phyloP scores from a whole-genome alignment of 805 yeast species.

The Ogataea ramenticola region DNA sequence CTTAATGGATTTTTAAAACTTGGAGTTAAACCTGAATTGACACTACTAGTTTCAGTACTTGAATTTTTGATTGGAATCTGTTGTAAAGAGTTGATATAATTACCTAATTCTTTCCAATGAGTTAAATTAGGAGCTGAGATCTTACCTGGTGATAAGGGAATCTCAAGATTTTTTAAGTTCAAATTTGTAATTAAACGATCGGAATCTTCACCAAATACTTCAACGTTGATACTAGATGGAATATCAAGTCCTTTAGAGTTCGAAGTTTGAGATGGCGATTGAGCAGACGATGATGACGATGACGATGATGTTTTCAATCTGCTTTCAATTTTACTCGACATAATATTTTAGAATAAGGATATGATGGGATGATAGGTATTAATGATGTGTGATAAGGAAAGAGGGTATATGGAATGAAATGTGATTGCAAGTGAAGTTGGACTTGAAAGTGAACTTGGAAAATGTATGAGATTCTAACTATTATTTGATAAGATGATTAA shows the following conservation, averaged over 20 bases:
- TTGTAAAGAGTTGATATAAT: slow-evolving; percentile 24
- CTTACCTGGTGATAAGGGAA: slow-evolving; percentile 3
- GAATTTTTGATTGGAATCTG: slow-evolving; percentile 5
- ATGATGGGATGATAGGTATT: neutral
- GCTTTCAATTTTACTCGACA: slow-evolving; percentile 5
- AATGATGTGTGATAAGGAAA: neutral
- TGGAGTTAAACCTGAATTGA: neutral
- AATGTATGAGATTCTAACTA: no score
- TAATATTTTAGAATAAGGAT: slow-evolving; percentile 1
- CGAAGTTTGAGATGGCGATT: slow-evolving; percentile 3
- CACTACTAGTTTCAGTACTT: neutral
- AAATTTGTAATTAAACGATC: slow-evolving; percentile 14
- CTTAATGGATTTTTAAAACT: slow-evolving; percentile 27
- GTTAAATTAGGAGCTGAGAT: slow-evolving; percentile 12
- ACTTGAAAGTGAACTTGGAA: no score
- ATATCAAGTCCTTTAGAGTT: slow-evolving; percentile 4
- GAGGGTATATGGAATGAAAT: neutral
- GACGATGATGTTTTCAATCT: neutral
- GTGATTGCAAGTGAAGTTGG: no score
- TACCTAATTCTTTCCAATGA: slow-evolving; percentile 31
- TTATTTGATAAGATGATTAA: no score
- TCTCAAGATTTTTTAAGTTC: slow-evolving; percentile 4
- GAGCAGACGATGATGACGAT: neutral
- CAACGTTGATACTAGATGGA: slow-evolving; percentile 16
- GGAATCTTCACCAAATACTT: slow-evolving; percentile 18